phyloP scores from a whole-genome alignment of 2,329 filamentous ascomycete species.

The Aspergillus japonicus region DNA sequence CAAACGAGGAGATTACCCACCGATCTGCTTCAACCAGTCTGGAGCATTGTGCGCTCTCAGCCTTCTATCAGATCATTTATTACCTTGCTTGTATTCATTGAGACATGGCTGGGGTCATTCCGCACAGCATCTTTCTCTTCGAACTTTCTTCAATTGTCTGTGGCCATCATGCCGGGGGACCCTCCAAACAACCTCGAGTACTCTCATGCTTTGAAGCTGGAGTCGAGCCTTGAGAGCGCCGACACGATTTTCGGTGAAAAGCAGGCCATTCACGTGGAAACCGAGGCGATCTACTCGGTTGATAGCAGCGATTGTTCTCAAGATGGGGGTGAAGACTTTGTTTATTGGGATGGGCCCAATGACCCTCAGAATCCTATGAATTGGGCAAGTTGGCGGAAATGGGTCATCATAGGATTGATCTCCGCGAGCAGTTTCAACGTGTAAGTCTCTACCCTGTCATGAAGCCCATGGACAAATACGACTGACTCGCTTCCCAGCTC shows the following conservation, averaged over 20 bases:
- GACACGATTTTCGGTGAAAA: slow-evolving; percentile 10
- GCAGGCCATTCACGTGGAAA: slow-evolving; percentile 5
- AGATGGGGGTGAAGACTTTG: slow-evolving; percentile 10
- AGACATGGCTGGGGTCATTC: not conserved
- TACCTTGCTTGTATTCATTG: not conserved
- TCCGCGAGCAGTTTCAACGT: slow-evolving; percentile 21
- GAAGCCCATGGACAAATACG: not conserved
- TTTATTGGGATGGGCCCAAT: slow-evolving; percentile 16
- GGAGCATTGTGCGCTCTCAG: not conserved
- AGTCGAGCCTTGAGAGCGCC: slow-evolving; percentile 8
- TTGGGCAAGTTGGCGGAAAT: slow-evolving; percentile 17
- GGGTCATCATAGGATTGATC: slow-evolving; percentile 19
- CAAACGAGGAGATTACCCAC: not conserved
- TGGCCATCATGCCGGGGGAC: slow-evolving; percentile 9
- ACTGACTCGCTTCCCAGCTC: slow-evolving; percentile 12
- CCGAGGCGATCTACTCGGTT: not conserved
- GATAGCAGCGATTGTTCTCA: slow-evolving; percentile 6
- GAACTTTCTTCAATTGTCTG: not conserved
- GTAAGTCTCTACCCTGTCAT: slow-evolving; percentile 2
- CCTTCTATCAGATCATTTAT: not conserved
- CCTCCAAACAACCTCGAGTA: slow-evolving; percentile 1
- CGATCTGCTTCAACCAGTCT: not conserved
- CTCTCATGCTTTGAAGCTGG: slow-evolving; percentile 6
- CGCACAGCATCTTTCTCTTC: not conserved
- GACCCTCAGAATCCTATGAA: slow-evolving; percentile 21